phyloP scores from a whole-genome alignment of 2,329 filamentous ascomycete genomes.

The Hymenotorrendiella dingleyae region DNA sequence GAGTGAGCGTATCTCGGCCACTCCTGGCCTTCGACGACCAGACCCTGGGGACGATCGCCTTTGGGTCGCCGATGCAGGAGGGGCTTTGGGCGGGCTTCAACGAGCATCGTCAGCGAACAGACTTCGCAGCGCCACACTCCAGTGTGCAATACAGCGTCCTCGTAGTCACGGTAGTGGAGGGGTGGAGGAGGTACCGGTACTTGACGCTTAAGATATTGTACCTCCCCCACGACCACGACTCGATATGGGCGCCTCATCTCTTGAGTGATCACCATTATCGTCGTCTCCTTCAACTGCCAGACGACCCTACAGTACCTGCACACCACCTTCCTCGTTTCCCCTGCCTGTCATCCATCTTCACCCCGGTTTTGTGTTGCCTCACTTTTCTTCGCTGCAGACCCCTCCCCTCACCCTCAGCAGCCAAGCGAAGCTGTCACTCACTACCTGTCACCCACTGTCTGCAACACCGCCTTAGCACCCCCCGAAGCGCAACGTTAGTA shows the following conservation, averaged over 20 bases:
- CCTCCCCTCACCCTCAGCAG: too few species aligned
- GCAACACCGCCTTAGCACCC: too few species aligned
- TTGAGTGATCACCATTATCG: not conserved
- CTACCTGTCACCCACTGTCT: too few species aligned
- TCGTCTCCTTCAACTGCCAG: too few species aligned
- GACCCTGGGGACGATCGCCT: too few species aligned
- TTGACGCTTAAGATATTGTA: too few species aligned
- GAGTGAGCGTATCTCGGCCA: conserved; percentile 16
- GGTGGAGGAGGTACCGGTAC: too few species aligned
- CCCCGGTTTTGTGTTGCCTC: conserved; percentile 1
- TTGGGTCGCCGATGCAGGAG: too few species aligned
- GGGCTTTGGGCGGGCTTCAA: conserved; percentile 1
- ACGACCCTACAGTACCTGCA: too few species aligned
- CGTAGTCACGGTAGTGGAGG: conserved; percentile 16
- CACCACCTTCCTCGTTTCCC: conserved; percentile 6
- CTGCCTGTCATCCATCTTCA: too few species aligned
- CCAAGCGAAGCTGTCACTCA: too few species aligned
- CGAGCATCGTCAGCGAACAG: conserved; percentile 7
- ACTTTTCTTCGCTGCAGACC: not conserved
- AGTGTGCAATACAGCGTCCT: conserved; percentile 9
- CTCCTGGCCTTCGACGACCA: conserved; percentile 18
- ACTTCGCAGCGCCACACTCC: conserved; percentile 17
- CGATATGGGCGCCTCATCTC: conserved; percentile 3
- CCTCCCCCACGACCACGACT: not conserved
- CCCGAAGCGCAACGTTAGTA: too few species aligned